Conservation (phyloP, 164 flowering plant genomes). For the Protea cynaroides region DNA sequence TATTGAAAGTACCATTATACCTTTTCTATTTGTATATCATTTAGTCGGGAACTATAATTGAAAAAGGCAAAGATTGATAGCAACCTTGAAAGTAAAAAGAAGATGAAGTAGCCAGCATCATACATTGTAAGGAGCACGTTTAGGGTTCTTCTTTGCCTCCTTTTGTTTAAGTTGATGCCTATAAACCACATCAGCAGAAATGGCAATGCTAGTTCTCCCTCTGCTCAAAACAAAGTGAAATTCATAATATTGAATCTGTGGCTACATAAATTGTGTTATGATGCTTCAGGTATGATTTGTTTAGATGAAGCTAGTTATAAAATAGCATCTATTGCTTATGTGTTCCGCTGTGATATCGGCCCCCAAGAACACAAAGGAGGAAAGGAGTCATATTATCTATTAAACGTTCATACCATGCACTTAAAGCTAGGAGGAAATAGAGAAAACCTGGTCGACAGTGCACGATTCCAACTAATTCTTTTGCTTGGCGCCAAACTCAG, state of each 20-base stretch:
- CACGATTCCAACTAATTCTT: slow-evolving; percentile 82
- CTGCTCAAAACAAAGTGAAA: slow-evolving; percentile 27
- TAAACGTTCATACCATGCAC: neutral
- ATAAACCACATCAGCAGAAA: slow-evolving; percentile 31
- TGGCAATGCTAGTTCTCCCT: slow-evolving; percentile 79
- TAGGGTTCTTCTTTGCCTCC: slow-evolving; percentile 44
- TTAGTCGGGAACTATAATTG: neutral
- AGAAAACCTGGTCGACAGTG: slow-evolving; percentile 76
- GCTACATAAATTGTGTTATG: neutral
- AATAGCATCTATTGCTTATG: too few relatives aligned
- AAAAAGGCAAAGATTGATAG: neutral
- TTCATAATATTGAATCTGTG: neutral
- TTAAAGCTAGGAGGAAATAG: neutral
- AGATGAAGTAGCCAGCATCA: slow-evolving; percentile 3
- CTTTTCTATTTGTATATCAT: neutral
- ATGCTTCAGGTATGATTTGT: too few relatives aligned
- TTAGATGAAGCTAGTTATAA: too few relatives aligned
- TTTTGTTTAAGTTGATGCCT: slow-evolving; percentile 30
- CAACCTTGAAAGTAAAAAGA: slow-evolving; percentile 1
- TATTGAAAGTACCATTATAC: neutral
- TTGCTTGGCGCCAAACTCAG: slow-evolving; percentile 33
- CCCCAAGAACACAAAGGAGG: too few relatives aligned
- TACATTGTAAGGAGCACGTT: slow-evolving; percentile 60
- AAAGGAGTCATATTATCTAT: too few relatives aligned
- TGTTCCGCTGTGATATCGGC: too few relatives aligned